These are phyloP conservation scores for Wickerhamomyces kurtzmanii DNA, from an alignment of 805 yeast species.

Conservation along the genomic window DNA sequence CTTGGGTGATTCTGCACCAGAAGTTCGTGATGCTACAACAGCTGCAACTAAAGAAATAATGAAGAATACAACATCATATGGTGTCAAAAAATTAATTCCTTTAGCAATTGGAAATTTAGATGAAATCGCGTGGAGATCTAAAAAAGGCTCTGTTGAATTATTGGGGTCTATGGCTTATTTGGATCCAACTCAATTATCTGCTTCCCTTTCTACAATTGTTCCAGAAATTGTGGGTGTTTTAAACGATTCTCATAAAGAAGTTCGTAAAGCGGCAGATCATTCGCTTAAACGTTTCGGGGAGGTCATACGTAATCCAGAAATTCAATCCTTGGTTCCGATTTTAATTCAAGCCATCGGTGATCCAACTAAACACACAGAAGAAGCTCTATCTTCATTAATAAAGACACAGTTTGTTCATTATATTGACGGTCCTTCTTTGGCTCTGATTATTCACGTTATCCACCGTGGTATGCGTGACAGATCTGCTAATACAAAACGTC, in stretches of 20 bases:
- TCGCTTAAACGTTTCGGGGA: slow-evolving; percentile 90
- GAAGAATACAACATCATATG: slow-evolving; percentile 86
- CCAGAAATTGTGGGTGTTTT: slow-evolving; percentile 95
- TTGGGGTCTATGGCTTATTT: slow-evolving; percentile 97
- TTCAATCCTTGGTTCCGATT: slow-evolving; percentile 81
- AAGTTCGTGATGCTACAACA: slow-evolving; percentile 85
- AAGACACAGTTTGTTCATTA: slow-evolving; percentile 93
- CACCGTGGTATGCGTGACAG: slow-evolving; percentile 94
- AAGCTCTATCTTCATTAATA: slow-evolving; percentile 76
- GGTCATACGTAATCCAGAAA: slow-evolving; percentile 95
- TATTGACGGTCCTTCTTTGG: slow-evolving; percentile 96
- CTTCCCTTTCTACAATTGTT: slow-evolving; percentile 80
- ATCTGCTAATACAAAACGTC: slow-evolving; percentile 85
- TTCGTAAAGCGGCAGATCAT: slow-evolving; percentile 87
- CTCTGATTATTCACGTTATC: slow-evolving; percentile 87
- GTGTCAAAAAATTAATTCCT: slow-evolving; percentile 87
- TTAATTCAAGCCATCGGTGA: slow-evolving; percentile 91
- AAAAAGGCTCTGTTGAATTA: slow-evolving; percentile 92
- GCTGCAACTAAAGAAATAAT: slow-evolving; percentile 81
- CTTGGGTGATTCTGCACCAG: slow-evolving; percentile 77
- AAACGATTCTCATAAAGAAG: slow-evolving; percentile 94
- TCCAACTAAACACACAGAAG: slow-evolving; percentile 85
- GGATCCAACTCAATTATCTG: slow-evolving; percentile 88
- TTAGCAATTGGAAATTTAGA: slow-evolving; percentile 79
- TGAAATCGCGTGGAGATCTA: slow-evolving; percentile 91